phyloP scores from a whole-genome alignment of 2,329 filamentous ascomycete species.

The Xylaria hypoxylon region DNA sequence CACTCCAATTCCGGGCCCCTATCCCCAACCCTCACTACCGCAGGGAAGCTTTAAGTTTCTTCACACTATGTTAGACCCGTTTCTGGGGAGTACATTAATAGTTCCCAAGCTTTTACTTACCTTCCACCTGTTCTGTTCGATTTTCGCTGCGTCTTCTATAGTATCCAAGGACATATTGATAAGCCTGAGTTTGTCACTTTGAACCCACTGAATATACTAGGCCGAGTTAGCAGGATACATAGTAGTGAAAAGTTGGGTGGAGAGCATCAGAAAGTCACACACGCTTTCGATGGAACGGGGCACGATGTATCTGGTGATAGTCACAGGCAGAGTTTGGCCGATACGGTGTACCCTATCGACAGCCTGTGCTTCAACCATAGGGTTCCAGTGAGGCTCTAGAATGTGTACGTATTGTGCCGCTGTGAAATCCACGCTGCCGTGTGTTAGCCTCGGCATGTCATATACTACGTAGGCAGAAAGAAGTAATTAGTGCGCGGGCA shows the following conservation, averaged over 20 bases:
- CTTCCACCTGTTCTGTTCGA: neutral
- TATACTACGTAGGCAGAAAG: too few relatives aligned
- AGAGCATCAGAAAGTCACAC: neutral
- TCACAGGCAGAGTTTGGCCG: constrained; percentile 58
- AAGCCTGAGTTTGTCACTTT: neutral
- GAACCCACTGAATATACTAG: constrained; percentile 19
- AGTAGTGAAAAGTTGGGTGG: neutral
- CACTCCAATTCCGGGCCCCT: too few relatives aligned
- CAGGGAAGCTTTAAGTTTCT: neutral
- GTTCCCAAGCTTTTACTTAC: neutral
- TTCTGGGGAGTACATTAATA: neutral
- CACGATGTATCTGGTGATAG: constrained; percentile 60
- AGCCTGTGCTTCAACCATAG: constrained; percentile 63
- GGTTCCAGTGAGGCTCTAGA: constrained; percentile 67
- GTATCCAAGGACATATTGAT: neutral
- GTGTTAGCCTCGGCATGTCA: neutral
- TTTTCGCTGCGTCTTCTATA: neutral
- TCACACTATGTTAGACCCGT: neutral
- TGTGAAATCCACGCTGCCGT: constrained; percentile 59
- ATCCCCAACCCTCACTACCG: too few relatives aligned
- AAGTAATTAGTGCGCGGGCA: too few relatives aligned
- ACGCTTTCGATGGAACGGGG: constrained; percentile 21
- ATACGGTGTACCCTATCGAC: constrained; percentile 62
- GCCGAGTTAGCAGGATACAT: constrained; percentile 4
- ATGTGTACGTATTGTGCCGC: constrained; percentile 62